phyloP scores from a whole-genome alignment of 768 basidiomycete species.

The Auriscalpium microsporum region DNA sequence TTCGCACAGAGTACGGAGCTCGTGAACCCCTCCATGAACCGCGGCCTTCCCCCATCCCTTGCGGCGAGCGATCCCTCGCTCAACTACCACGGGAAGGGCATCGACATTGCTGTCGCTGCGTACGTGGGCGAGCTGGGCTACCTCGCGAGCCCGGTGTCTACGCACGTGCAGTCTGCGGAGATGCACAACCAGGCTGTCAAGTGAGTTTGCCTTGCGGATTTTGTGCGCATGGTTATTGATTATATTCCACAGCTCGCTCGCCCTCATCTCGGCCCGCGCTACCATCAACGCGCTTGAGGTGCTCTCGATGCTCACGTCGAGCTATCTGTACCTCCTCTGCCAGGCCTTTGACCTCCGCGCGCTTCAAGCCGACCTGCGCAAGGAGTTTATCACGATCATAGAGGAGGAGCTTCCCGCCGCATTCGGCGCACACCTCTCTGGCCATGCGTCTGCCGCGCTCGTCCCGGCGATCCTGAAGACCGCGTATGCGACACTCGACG shows the following conservation, averaged over 20 bases:
- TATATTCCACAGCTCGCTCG: constrained; percentile 51
- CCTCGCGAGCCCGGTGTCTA: constrained; percentile 80
- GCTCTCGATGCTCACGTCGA: constrained; percentile 61
- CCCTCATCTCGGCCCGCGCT: constrained; percentile 74
- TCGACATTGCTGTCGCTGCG: constrained; percentile 78
- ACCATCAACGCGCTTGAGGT: constrained; percentile 75
- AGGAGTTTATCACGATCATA: constrained; percentile 39
- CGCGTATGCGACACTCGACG: constrained; percentile 49
- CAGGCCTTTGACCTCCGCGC: constrained; percentile 85
- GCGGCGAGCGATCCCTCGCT: constrained; percentile 74
- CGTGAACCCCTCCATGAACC: constrained; percentile 72
- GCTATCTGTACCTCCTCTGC: constrained; percentile 73
- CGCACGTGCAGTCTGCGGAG: constrained; percentile 79
- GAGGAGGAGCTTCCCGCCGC: constrained; percentile 40
- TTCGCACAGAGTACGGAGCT: constrained; percentile 58
- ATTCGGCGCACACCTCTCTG: constrained; percentile 35
- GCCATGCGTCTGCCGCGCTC: constrained; percentile 25
- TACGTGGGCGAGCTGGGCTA: constrained; percentile 78
- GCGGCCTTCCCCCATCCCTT: constrained; percentile 73
- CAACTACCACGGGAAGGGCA: constrained; percentile 77
- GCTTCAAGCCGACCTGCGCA: constrained; percentile 56
- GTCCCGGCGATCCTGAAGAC: constrained; percentile 30
- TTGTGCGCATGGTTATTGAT: constrained; percentile 7
- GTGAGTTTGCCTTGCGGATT: constrained; percentile 32
- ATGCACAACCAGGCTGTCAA: constrained; percentile 93